Evolutionary conservation across 495 filamentous ascomycete species (phyloP), one percentile per base, ranked within the genome.

Genomic region (Penicillium nucicola): DNA sequence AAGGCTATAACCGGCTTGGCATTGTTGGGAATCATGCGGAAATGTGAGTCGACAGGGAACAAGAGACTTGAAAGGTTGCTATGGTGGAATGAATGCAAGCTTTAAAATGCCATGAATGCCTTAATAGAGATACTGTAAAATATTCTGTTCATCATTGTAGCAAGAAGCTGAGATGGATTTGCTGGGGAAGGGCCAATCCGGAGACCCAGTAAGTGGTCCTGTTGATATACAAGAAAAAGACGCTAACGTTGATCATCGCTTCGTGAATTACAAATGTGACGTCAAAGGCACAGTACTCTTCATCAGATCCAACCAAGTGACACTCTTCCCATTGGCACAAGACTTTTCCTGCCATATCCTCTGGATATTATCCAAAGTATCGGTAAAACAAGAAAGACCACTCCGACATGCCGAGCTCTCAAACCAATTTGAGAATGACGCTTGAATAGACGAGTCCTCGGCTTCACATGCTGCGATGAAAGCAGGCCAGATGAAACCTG

Each of bases 401-500:
- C 57, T 62, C 7, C 53, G 46, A 7, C 36, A 40, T 8, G 48
- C 57, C 4, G 53, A 56, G 2, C 43, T 25, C 17, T 59, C 55
- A 48, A 67, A 65, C 65, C 65, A 67, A n/a, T 32, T 28, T 1
- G 48, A 28, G 19, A 62, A 65, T 12, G 50, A 62, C 3, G 40
- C 45, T 36, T 67, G 61, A 18, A 65, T 37, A 10, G 37, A 42
- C 0, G 55, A 42, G 36, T 55, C 57, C 13, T 62, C 49, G 0
- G 64, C 64, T 40, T 67, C 61, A 42, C 64, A 65, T 0, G 61
- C 61, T 4, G 64, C 58, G 32, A 67, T 59, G 38, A 67, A 65
- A 2, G 57, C 61, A n/a, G 58, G 49, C 64, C 64, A 67, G 5
- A 65, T 52, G 22, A 61, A 61, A 0, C 57, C 50, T 6, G 57